A percentile compares a stretch with the other conserved stretches of the same genome.
Conservation (phyloP, 176 grass and related monocot species). For the Paspalum notatum region DNA sequence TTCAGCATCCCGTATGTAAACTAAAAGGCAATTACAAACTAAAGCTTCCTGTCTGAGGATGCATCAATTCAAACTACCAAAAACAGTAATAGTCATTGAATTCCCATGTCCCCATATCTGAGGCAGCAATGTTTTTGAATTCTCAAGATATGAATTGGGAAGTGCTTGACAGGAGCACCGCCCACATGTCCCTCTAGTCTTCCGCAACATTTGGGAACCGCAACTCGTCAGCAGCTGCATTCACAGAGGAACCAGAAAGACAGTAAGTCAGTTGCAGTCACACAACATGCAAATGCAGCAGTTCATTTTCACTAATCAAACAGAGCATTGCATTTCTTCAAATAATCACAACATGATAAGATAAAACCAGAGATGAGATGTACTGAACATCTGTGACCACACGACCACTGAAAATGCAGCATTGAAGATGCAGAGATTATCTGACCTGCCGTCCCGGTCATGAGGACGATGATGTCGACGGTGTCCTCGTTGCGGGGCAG, state of each 20-base stretch:
- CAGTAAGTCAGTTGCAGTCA: not conserved
- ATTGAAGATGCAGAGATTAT: not conserved
- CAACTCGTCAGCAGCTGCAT: not conserved
- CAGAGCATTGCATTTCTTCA: not conserved
- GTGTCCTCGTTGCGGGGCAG: slow-evolving; percentile 38
- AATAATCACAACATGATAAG: not conserved
- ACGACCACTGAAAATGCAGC: not conserved
- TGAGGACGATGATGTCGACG: slow-evolving; percentile 15
- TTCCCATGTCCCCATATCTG: not conserved
- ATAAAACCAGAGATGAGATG: not conserved
- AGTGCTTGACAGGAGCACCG: not conserved
- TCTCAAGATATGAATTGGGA: not conserved
- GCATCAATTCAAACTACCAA: not conserved
- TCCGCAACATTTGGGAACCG: not conserved
- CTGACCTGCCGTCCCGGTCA: slow-evolving; percentile 35
- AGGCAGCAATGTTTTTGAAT: not conserved
- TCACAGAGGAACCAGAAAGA: not conserved
- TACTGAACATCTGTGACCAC: not conserved
- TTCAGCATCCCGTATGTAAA: not conserved
- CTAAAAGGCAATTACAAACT: not conserved
- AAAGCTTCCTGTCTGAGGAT: not conserved
- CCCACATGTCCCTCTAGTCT: not conserved
- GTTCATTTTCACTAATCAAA: not conserved
- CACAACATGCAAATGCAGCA: no score
- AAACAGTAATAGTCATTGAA: not conserved